These are phyloP conservation scores for Pythium dissotocum DNA, from an alignment of 352 stramenopile genomes.

Conservation along the genomic window DNA sequence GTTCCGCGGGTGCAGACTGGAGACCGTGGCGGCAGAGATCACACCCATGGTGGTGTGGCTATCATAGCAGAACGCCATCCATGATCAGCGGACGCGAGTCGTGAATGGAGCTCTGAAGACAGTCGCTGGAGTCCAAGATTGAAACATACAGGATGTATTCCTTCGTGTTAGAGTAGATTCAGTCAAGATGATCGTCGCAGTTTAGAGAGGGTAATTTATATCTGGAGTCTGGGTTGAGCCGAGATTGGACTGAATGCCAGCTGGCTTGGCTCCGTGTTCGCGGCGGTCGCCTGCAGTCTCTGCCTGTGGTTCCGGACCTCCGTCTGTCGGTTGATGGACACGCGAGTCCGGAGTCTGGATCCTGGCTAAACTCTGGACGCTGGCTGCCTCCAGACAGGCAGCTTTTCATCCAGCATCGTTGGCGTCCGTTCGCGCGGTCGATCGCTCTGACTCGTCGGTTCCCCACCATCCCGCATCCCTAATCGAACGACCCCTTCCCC, in stretches of 20 bases:
- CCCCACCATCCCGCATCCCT: neutral
- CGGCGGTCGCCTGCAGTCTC: constrained; percentile 5
- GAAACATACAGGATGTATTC: neutral
- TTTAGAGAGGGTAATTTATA: constrained; percentile 1
- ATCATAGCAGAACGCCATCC: neutral
- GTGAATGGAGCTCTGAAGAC: neutral
- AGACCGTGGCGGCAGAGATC: neutral
- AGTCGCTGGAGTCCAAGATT: constrained; percentile 7
- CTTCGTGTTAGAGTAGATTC: no score
- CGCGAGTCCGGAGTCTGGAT: neutral
- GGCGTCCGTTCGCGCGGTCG: constrained; percentile 1
- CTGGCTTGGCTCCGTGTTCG: constrained; percentile 13
- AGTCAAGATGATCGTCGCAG: no score
- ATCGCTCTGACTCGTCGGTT: neutral
- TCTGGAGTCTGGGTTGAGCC: no score
- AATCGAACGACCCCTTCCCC: constrained; percentile 1
- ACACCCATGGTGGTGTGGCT: neutral
- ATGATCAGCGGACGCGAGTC: no score
- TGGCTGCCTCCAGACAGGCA: neutral
- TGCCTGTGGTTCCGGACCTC: neutral
- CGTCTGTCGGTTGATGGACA: constrained; percentile 1
- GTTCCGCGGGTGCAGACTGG: constrained; percentile 19
- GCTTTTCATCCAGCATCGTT: neutral
- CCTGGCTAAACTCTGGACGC: neutral
- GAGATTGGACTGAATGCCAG: constrained; percentile 9